A percentile compares a stretch with the other conserved stretches of the same genome.
Evolutionary conservation across 2,329 filamentous ascomycete species (phyloP).

Genomic region (Apiospora rasikravindrae): DNA sequence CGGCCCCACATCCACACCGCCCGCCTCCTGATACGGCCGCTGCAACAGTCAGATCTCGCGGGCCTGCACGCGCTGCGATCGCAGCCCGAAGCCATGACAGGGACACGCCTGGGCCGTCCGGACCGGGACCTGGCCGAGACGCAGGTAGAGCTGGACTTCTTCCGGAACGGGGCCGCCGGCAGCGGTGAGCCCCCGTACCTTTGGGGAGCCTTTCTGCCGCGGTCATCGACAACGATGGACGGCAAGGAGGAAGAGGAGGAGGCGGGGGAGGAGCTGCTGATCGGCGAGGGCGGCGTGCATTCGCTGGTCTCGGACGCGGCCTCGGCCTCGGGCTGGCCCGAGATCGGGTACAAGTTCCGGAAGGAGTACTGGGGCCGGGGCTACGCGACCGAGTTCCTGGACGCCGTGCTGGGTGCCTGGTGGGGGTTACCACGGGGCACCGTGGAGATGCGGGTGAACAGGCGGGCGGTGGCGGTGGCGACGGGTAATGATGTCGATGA

Average conservation of each 20-base stretch:
- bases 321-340: slow-evolving; percentile 19
- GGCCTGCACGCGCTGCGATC: slow-evolving; percentile 29
- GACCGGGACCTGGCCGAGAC: slow-evolving; percentile 32
- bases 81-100: slow-evolving; percentile 33
- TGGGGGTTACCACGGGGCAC: slow-evolving; percentile 16
- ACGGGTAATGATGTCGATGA: background rate
- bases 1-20: slow-evolving; percentile 30
- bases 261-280: slow-evolving; percentile 40
- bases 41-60: slow-evolving; percentile 30
- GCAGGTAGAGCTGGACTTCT: slow-evolving; percentile 25
- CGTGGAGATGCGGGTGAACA: background rate
- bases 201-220: slow-evolving; percentile 34
- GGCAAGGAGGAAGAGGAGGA: slow-evolving; percentile 34
- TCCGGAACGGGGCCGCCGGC: slow-evolving; percentile 17
- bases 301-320: slow-evolving; percentile 14
- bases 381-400: slow-evolving; percentile 22
- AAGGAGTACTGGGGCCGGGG: slow-evolving; percentile 21
- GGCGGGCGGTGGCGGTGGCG: background rate
- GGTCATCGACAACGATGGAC: slow-evolving; percentile 30
- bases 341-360: slow-evolving; percentile 24
- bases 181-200: slow-evolving; percentile 24
- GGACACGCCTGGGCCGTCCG: slow-evolving; percentile 29
- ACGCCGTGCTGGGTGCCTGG: slow-evolving; percentile 18
- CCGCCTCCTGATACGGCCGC: slow-evolving; percentile 33
- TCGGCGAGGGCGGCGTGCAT: slow-evolving; percentile 43